These are phyloP conservation scores for Trebouxia sp. DNA, from an alignment of 139 green algal genomes.

Conservation along the genomic window DNA sequence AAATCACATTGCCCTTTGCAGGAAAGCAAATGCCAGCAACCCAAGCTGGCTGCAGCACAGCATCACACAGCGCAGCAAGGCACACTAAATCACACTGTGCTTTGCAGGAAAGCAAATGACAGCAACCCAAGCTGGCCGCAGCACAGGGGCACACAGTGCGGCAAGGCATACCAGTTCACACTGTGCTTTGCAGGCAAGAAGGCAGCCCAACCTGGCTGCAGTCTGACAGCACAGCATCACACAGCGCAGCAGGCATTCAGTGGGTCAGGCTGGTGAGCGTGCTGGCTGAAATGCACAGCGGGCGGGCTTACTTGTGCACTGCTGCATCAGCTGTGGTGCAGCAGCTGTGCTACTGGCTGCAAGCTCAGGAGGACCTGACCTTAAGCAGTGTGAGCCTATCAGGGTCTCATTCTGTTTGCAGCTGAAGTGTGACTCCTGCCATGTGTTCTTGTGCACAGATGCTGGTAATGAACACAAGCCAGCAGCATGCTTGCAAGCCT, in stretches of 20 bases:
- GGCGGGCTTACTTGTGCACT: background rate
- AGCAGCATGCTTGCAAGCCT: no score
- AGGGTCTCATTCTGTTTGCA: no score
- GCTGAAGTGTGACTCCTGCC: background rate
- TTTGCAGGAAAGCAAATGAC: no score
- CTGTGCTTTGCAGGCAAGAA: no score
- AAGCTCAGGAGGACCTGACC: background rate
- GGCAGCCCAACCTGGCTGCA: background rate
- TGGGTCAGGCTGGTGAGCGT: background rate
- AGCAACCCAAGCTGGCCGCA: no score
- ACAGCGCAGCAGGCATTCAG: background rate
- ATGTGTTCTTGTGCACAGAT: no score
- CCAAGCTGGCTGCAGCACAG: background rate
- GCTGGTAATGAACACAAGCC: no score
- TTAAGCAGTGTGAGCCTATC: background rate
- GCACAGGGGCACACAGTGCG: no score
- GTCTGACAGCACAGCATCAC: background rate
- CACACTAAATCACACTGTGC: no score
- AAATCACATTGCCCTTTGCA: no score
- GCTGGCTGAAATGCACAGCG: background rate
- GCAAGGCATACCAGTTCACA: no score
- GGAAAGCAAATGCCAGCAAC: background rate
- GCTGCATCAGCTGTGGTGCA: background rate
- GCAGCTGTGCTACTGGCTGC: conserved; percentile 14
- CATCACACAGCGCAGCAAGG: background rate